Evolutionary conservation across 139 green algal genomes (phyloP).

Genomic region (Diplosphaera chodatii): DNA sequence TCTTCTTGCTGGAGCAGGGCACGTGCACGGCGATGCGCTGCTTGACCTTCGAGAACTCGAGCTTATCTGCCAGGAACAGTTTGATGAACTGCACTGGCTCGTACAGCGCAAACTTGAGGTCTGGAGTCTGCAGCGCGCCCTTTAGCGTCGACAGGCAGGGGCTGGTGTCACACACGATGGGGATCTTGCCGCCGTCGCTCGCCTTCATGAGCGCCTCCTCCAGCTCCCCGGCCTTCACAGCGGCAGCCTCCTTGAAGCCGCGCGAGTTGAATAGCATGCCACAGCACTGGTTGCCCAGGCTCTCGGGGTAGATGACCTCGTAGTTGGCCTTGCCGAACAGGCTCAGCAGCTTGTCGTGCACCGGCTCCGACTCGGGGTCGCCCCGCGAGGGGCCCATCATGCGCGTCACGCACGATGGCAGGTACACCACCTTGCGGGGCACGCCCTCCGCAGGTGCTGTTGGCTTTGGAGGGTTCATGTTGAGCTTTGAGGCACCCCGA

Average conservation of each 20-base stretch:
- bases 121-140: slow-evolving; percentile 54
- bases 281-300: too few relatives aligned
- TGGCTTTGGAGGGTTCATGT: slow-evolving; percentile 36
- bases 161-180: slow-evolving; percentile 89
- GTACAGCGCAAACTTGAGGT: slow-evolving; percentile 73
- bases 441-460: slow-evolving; percentile 15
- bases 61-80: slow-evolving; percentile 87
- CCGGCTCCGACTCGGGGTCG: slow-evolving; percentile 62
- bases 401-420: slow-evolving; percentile 86
- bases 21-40: slow-evolving; percentile 85
- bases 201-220: slow-evolving; percentile 70
- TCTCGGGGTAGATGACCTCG: slow-evolving; percentile 84
- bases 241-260: too few relatives aligned
- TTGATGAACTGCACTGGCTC: slow-evolving; percentile 95
- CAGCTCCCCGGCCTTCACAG: too few relatives aligned
- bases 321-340: slow-evolving; percentile 80
- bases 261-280: too few relatives aligned
- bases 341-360: slow-evolving; percentile 89
- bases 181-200: slow-evolving; percentile 78
- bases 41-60: slow-evolving; percentile 81
- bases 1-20: slow-evolving; percentile 96
- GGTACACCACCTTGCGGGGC: slow-evolving; percentile 79
- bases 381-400: slow-evolving; percentile 84
- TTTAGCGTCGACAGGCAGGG: slow-evolving; percentile 88
- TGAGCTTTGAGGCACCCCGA: slow-evolving; percentile 45